Percentiles rank a stretch among this genome's conserved stretches.
Conservation (phyloP, 2,329 filamentous ascomycete genomes). For the Lasiodiplodia hormozganensis region DNA sequence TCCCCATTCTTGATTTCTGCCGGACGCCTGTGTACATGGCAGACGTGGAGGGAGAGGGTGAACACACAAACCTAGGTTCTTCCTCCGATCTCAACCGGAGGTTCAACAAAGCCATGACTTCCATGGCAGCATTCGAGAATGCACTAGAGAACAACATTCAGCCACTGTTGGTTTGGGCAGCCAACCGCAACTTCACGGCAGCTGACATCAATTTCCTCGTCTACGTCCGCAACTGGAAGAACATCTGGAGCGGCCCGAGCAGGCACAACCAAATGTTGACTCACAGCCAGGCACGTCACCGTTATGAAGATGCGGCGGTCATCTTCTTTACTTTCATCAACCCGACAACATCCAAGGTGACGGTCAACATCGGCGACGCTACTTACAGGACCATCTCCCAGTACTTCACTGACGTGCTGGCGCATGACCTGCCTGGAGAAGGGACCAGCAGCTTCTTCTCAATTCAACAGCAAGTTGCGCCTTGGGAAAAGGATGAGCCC, state of each 20-base stretch:
- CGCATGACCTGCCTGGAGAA: conserved; percentile 3
- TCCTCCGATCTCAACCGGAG: neutral
- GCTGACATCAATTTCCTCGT: conserved; percentile 74
- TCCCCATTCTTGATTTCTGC: conserved; percentile 66
- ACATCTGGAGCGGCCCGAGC: conserved; percentile 37
- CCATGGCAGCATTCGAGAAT: conserved; percentile 68
- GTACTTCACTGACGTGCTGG: conserved; percentile 9
- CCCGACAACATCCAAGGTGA: conserved; percentile 67
- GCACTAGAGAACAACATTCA: conserved; percentile 65
- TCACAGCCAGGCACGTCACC: conserved; percentile 40
- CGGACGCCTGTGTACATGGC: conserved; percentile 42
- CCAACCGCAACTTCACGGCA: conserved; percentile 70
- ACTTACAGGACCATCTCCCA: conserved; percentile 18
- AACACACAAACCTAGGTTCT: neutral
- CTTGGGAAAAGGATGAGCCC: conserved; percentile 19
- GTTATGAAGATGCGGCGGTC: conserved; percentile 64
- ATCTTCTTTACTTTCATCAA: conserved; percentile 70
- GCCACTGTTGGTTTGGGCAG: conserved; percentile 69
- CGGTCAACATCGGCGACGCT: conserved; percentile 65
- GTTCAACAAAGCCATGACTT: conserved; percentile 5
- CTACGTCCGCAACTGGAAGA: conserved; percentile 64
- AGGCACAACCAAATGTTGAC: conserved; percentile 32
- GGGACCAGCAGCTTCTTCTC: neutral
- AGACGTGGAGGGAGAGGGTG: neutral
- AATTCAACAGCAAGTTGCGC: conserved; percentile 5